Evolutionary conservation across 202 grass and related monocot genomes (phyloP), one percentile per base, ranked within the genome.

Genomic region (Carex arenaria): DNA sequence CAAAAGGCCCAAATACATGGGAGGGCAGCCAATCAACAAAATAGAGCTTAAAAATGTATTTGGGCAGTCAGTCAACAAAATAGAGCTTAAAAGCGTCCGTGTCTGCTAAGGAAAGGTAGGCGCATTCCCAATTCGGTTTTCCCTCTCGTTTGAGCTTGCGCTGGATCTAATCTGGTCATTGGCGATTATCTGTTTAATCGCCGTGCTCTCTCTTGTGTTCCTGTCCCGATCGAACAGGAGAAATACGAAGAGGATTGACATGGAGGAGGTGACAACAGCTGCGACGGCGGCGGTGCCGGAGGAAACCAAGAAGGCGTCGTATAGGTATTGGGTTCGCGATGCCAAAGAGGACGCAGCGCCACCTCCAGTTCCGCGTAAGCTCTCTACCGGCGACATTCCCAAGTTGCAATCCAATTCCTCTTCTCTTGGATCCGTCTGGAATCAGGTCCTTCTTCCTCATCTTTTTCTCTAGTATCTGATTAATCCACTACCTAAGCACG

Each of bases 241-340:
- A 72, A 5, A 53, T 60, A 15, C 56, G 40, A 18, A 38, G 42
- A 70, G 61, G 63, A 34, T 54, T 56, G 64, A 36, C 28, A 95
- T 95, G 93, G 93, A 90, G 85, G 91, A 93, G 67, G 68, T 74
- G 11, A 84, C 73, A 61, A 67, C 67, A 30, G 49, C 64, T 38
- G 80, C 51, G 28, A n/a, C 66, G 28, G 61, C 81, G 40, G 15
- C 30, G 66, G 81, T 47, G 62, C 55, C 36, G 67, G 79, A 70
- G 85, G 20, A 76, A 72, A 64, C 88, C 84, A 90, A 91, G 63
- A 75, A 81, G 81, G 72, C 91, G 43, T 99, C 96, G 45, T 99
- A 99, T 80, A 92, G 89, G 87, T 99, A 95, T 85, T 99, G 96
- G 93, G 93, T 95, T 34, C 85, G 93, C 68, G 74, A 93, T 85